phyloP scores from a whole-genome alignment of 768 basidiomycete species.

The Mycena rebaudengoi region DNA sequence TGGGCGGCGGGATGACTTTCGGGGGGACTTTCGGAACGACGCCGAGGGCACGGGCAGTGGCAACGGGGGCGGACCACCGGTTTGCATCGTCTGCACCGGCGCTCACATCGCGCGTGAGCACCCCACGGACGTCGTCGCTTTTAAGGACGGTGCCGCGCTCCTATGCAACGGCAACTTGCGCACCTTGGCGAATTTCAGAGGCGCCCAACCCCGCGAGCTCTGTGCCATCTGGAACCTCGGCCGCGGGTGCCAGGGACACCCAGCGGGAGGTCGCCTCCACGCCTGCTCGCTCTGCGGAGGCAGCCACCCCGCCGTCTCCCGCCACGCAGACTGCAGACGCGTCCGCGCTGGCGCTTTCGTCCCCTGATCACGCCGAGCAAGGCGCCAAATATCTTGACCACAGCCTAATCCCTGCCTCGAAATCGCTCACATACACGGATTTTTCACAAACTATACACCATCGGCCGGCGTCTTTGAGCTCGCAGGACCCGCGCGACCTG shows the following conservation, averaged over 20 bases:
- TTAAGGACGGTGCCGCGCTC: not conserved
- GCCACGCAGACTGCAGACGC: not conserved
- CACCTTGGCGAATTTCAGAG: not conserved
- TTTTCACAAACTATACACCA: no score
- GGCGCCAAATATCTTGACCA: no score
- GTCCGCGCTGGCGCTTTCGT: not conserved
- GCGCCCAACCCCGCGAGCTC: not conserved
- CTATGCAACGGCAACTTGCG: not conserved
- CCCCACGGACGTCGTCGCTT: not conserved
- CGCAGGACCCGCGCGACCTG: no score
- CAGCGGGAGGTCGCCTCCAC: constrained; percentile 12
- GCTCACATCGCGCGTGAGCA: not conserved
- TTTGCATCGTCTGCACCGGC: constrained; percentile 13
- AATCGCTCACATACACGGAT: no score
- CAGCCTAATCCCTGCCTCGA: not conserved
- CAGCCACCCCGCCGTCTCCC: constrained; percentile 14
- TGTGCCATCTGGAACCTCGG: constrained; percentile 19
- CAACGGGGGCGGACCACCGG: no score
- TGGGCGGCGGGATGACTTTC: not conserved
- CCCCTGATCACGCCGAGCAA: no score
- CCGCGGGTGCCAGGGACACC: not conserved
- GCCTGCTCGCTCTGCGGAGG: constrained; percentile 27
- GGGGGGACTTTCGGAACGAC: not conserved
- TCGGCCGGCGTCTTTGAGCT: no score
- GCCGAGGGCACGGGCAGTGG: not conserved